Base-by-base conservation (phyloP, 2,329 filamentous ascomycete genomes). In the Hansfordia pulvinata region DNA sequence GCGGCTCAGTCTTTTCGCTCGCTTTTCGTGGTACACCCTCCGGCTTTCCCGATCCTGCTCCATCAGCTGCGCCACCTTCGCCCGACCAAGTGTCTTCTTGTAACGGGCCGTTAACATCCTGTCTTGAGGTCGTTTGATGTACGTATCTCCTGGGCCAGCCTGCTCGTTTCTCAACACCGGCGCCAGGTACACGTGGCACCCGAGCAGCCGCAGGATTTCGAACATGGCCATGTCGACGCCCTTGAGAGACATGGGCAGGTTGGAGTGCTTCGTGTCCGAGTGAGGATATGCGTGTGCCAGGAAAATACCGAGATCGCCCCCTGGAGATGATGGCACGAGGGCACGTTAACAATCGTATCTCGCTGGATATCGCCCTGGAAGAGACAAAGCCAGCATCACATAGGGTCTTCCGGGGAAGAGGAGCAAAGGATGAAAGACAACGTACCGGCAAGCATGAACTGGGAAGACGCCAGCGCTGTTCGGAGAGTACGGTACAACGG, bases 221-320 rank as follows among this genome's bases (percentile, higher is more conserved):
- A 56, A 66, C 1, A 62, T 30, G 0, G 52, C 42, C 32, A 60
- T 50, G 31, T 67, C 62, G 1, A 53, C 35, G 1, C 62, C 60
- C 35, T 66, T 68, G 5, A 68, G 42, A 1, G 42, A 39, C 3
- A 38, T 40, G 1, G 54, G 56, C 2, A 61, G 38, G 4, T 33
- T 13, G 1, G 42, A 38, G 4, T 3, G 37, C 1, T 24, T 12
- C 2, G 44, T 49, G 1, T 15, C 12, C 21, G 48, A 44, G 27
- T 67, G 58, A 0, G 60, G 47, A 34, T 69, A 69, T 0, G 50
- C 46, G 28, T 69, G 60, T 4, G 50, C 49, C 31, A 59, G 66
- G 26, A 42, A 52, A 17, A 62, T 50, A 0, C 60, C 64, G 1
- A 68, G 29, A 2, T 37, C 36, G 1, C 60, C 55, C 4, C 60